These are phyloP conservation scores for Fusarium fujikuroi DNA, from an alignment of 2,329 filamentous ascomycete genomes.

Conservation along the genomic window DNA sequence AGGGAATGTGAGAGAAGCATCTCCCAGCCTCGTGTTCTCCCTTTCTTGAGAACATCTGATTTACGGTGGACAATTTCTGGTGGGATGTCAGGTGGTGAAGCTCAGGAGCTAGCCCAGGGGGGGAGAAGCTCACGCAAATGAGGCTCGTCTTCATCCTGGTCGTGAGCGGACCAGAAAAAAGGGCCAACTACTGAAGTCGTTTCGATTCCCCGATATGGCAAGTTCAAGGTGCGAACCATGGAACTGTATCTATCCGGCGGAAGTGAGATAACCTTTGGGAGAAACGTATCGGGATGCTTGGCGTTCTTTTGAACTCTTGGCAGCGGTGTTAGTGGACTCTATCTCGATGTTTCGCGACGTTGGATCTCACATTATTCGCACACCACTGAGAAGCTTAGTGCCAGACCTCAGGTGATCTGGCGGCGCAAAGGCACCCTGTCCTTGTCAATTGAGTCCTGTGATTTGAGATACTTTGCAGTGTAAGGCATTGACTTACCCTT, in stretches of 20 bases:
- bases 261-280: slow-evolving; percentile 64
- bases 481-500: slow-evolving; percentile 52
- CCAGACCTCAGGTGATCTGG: slow-evolving; percentile 54
- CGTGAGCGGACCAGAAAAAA: slow-evolving; percentile 70
- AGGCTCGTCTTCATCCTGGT: slow-evolving; percentile 66
- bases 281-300: slow-evolving; percentile 67
- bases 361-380: slow-evolving; percentile 64
- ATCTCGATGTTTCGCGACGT: not conserved
- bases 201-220: slow-evolving; percentile 69
- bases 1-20: slow-evolving; percentile 70
- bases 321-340: not conserved
- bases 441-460: slow-evolving; percentile 16
- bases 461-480: not conserved
- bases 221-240: slow-evolving; percentile 65
- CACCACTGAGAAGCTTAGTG: slow-evolving; percentile 59
- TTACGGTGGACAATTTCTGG: slow-evolving; percentile 71
- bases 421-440: slow-evolving; percentile 65
- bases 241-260: slow-evolving; percentile 60
- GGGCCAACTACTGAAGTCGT: slow-evolving; percentile 68
- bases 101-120: not conserved
- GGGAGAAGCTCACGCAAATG: slow-evolving; percentile 61
- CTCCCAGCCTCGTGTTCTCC: slow-evolving; percentile 72
- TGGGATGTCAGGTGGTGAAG: not conserved
- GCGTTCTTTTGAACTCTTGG: slow-evolving; percentile 66
- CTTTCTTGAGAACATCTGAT: slow-evolving; percentile 73